Base-by-base conservation (phyloP, 129 eudicot genomes). In the Ambrosia trifida region DNA sequence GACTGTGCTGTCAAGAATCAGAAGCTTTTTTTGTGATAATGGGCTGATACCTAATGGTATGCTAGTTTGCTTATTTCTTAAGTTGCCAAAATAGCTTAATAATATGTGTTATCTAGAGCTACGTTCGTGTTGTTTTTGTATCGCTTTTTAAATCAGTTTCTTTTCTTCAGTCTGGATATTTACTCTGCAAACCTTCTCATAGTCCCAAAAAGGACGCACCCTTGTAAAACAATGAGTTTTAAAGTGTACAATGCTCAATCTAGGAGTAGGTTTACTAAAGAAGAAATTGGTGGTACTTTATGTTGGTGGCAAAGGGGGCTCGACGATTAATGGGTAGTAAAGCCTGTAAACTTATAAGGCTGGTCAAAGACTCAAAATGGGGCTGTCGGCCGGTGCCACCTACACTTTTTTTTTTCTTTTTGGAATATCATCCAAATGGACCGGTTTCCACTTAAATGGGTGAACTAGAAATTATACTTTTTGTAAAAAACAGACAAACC, bases 1-100 rank as follows among this genome's bases (percentile, higher is more conserved):
- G 76, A 85, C 90, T 16, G 92, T 94, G 73, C 54, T 94, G 70
- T 83, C 96, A 30, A 87, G 98, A 85, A 81, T 89, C 69, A 80
- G 75, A 69, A 79, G 70, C 60, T 78, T 75, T 18, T 61, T 87
- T 64, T 70, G 75, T 40, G 82, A 85, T 64, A 82, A 53, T 28
- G 81, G 84, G 64, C 54, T 69, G 40, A 65, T 87, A 53, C 60
- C 87, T 32, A 74, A 64, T 58, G 91, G 98, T 90, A 82, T 28
- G 40, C 13, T 44, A 36, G 47, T 35, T 61, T 33, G 7, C 30
- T 33, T 36, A 46, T 35, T 62, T 28, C 19, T 59, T 62, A 72
- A 72, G 11, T 70, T 64, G 16, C 50, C 69, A 64, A 38, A 40
- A 16, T 40, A 35, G 24, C 16, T 32, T 61, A 30, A 5, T 61